Evolutionary conservation across 106 monocot species (phyloP).

Genomic region (Iris macrosiphon): DNA sequence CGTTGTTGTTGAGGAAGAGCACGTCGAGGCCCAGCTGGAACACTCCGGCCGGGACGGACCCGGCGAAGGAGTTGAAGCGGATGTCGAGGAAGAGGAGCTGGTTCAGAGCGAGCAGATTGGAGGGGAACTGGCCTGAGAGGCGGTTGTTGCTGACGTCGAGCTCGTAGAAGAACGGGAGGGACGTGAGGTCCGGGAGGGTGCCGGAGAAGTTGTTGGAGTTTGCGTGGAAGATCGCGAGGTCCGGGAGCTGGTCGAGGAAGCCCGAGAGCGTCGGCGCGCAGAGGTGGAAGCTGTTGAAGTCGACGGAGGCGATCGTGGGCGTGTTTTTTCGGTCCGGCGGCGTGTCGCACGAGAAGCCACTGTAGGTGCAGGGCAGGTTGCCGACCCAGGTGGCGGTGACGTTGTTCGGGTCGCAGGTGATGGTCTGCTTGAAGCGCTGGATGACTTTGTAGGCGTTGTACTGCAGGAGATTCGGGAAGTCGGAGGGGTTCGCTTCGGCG

Average conservation of each 20-base stretch:
- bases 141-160: constrained; percentile 65
- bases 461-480: constrained; percentile 28
- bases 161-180: constrained; percentile 41
- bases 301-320: constrained; percentile 25
- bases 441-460: constrained; percentile 22
- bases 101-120: background rate
- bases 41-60: background rate
- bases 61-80: constrained; percentile 1
- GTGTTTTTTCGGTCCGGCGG: constrained; percentile 10
- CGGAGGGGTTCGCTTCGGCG: constrained; percentile 1
- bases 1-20: constrained; percentile 47
- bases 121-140: constrained; percentile 33
- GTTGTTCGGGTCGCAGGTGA: constrained; percentile 33
- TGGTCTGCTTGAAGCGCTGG: constrained; percentile 36
- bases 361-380: constrained; percentile 20
- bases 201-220: constrained; percentile 36
- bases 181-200: constrained; percentile 26
- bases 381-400: constrained; percentile 23
- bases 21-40: constrained; percentile 10
- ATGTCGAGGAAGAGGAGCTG: constrained; percentile 16
- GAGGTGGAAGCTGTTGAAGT: constrained; percentile 8
- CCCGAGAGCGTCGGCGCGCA: constrained; percentile 20
- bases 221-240: constrained; percentile 37
- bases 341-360: constrained; percentile 29
- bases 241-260: constrained; percentile 26